Conservation (phyloP, 805 yeast genomes). For the Candida fluviatilis region DNA sequence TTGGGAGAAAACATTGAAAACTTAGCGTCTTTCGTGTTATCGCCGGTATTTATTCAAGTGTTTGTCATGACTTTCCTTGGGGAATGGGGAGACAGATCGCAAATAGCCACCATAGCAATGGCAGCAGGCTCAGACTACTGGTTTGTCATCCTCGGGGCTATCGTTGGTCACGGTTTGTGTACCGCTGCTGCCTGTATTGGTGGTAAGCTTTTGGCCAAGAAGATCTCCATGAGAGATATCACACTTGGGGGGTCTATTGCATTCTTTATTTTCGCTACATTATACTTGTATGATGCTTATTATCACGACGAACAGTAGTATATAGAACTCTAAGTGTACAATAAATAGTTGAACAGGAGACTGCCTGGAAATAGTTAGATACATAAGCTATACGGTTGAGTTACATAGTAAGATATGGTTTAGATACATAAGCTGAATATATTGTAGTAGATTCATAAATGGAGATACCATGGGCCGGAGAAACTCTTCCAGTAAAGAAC, state of each 20-base stretch:
- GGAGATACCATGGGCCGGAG: too few species aligned
- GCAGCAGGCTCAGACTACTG: slow-evolving; percentile 95
- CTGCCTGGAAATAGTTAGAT: too few species aligned
- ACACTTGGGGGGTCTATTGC: slow-evolving; percentile 89
- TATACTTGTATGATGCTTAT: slow-evolving; percentile 72
- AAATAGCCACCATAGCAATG: slow-evolving; percentile 96
- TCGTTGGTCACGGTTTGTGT: slow-evolving; percentile 84
- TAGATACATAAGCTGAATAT: too few species aligned
- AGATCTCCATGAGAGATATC: slow-evolving; percentile 86
- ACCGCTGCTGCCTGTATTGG: slow-evolving; percentile 90
- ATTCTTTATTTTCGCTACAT: slow-evolving; percentile 74
- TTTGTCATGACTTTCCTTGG: slow-evolving; percentile 95
- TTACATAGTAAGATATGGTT: too few species aligned
- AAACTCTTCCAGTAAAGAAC: too few species aligned
- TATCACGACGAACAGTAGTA: slow-evolving; percentile 11
- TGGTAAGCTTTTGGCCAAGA: slow-evolving; percentile 85
- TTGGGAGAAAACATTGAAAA: slow-evolving; percentile 43
- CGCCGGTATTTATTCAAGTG: slow-evolving; percentile 92
- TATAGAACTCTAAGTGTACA: background rate
- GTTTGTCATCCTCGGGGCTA: slow-evolving; percentile 84
- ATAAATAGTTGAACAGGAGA: too few species aligned
- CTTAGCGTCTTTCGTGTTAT: slow-evolving; percentile 59
- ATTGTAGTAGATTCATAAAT: too few species aligned
- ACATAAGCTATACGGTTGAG: too few species aligned
- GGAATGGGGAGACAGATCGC: slow-evolving; percentile 99